Conservation (phyloP, 495 filamentous ascomycete genomes). For the Daldinia childiae region DNA sequence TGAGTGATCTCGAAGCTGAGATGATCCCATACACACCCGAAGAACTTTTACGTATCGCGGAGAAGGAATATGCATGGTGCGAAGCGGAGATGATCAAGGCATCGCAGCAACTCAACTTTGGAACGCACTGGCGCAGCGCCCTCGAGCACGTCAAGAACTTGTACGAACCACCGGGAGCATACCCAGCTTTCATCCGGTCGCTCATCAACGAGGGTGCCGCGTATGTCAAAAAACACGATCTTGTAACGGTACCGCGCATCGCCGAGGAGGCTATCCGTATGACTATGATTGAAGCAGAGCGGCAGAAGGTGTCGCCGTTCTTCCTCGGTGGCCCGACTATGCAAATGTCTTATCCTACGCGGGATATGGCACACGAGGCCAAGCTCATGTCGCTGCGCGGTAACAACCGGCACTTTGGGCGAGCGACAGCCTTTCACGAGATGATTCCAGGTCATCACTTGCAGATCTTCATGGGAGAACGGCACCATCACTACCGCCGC, state of each 20-base stretch:
- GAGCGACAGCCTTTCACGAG: slow-evolving; percentile 64
- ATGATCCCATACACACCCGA: slow-evolving; percentile 61
- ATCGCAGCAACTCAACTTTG: slow-evolving; percentile 44
- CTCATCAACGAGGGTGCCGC: slow-evolving; percentile 52
- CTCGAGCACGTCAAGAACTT: slow-evolving; percentile 63
- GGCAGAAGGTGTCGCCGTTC: slow-evolving; percentile 62
- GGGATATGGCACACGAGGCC: slow-evolving; percentile 56
- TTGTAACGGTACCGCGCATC: slow-evolving; percentile 61
- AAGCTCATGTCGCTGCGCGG: slow-evolving; percentile 65
- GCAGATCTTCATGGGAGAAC: slow-evolving; percentile 55
- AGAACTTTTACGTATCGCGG: slow-evolving; percentile 59
- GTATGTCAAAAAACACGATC: slow-evolving; percentile 56
- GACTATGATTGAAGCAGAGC: slow-evolving; percentile 61
- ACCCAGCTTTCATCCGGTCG: slow-evolving; percentile 56
- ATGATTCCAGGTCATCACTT: slow-evolving; percentile 65
- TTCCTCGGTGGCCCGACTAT: slow-evolving; percentile 61
- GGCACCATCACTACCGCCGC: slow-evolving; percentile 55
- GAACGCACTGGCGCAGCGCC: slow-evolving; percentile 54
- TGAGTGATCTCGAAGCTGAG: slow-evolving; percentile 53
- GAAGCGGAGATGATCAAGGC: slow-evolving; percentile 54
- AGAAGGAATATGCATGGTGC: slow-evolving; percentile 55
- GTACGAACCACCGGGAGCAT: slow-evolving; percentile 59
- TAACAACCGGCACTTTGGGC: slow-evolving; percentile 62
- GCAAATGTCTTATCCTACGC: slow-evolving; percentile 61
- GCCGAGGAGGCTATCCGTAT: slow-evolving; percentile 61